phyloP scores from a whole-genome alignment of 495 filamentous ascomycete genomes.

The Hypoxylon perforatum region DNA sequence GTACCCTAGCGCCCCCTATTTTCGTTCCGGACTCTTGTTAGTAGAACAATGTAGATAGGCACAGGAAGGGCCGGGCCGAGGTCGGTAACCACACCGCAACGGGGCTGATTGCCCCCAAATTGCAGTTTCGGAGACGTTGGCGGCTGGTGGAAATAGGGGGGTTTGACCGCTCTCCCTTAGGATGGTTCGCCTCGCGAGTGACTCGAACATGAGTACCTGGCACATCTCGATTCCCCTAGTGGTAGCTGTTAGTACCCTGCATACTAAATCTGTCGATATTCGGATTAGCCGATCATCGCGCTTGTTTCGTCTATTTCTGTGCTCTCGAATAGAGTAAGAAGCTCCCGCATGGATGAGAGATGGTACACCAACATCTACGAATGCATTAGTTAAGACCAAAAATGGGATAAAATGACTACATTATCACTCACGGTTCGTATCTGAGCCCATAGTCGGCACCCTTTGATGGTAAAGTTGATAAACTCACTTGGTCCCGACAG shows the following conservation, averaged over 20 bases:
- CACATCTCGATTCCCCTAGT: conserved; percentile 13
- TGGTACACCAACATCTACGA: conserved; percentile 22
- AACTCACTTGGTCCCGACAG: conserved; percentile 24
- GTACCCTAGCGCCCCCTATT: not conserved
- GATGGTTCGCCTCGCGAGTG: conserved; percentile 11
- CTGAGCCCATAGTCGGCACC: conserved; percentile 3
- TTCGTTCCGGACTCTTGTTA: conserved; percentile 7
- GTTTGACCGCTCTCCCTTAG: conserved; percentile 12
- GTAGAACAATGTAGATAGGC: conserved; percentile 5
- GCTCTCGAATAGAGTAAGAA: conserved; percentile 10
- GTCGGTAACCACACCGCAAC: conserved; percentile 6
- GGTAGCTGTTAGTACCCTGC: conserved; percentile 9
- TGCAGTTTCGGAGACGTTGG: conserved; percentile 17
- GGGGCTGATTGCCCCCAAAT: conserved; percentile 7
- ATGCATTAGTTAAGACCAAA: not conserved
- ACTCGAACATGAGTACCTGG: conserved; percentile 5
- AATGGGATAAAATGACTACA: conserved; percentile 1
- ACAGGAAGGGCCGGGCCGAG: conserved; percentile 35
- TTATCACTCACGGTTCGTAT: conserved; percentile 8
- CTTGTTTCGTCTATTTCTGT: conserved; percentile 8
- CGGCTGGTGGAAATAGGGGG: conserved; percentile 20
- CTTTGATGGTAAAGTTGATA: conserved; percentile 1
- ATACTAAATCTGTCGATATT: conserved; percentile 5
- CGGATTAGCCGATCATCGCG: conserved; percentile 17
- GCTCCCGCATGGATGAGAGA: not conserved